These are phyloP conservation scores for Cornus kousa DNA, from an alignment of 148 eudicot genomes.

Conservation along the genomic window DNA sequence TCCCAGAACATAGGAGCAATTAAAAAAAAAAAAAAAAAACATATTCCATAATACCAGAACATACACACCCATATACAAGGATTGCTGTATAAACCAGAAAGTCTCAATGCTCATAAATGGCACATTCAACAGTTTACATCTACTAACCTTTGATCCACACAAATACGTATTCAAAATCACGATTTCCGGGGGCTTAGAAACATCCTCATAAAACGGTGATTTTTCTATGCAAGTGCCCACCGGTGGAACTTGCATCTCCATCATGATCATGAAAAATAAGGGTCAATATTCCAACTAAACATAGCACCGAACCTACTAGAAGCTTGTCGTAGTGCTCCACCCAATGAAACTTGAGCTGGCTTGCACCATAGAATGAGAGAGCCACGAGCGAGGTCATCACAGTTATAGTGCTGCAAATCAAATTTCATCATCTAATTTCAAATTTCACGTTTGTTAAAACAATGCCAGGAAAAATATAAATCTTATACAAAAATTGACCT, in stretches of 20 bases:
- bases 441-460: not conserved
- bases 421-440: constrained; percentile 13
- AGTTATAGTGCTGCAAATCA: constrained; percentile 69
- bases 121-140: not conserved
- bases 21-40: too few relatives aligned
- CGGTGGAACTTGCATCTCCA: constrained; percentile 25
- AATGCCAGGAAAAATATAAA: not conserved
- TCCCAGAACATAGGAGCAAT: too few relatives aligned
- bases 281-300: constrained; percentile 85
- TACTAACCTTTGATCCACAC: not conserved
- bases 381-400: constrained; percentile 98
- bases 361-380: constrained; percentile 95
- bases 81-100: not conserved
- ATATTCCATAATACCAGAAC: too few relatives aligned
- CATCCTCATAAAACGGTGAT: constrained; percentile 37
- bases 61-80: too few relatives aligned
- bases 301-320: constrained; percentile 88
- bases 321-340: constrained; percentile 97
- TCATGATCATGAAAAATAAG: constrained; percentile 77
- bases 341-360: constrained; percentile 96
- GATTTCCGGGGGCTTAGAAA: not conserved
- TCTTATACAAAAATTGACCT: not conserved
- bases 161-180: not conserved
- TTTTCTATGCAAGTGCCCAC: constrained; percentile 60
- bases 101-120: not conserved